Evolutionary conservation across 345 rosid genomes (phyloP), one percentile per base, ranked within the genome.

Genomic region (Brassica rapa): DNA sequence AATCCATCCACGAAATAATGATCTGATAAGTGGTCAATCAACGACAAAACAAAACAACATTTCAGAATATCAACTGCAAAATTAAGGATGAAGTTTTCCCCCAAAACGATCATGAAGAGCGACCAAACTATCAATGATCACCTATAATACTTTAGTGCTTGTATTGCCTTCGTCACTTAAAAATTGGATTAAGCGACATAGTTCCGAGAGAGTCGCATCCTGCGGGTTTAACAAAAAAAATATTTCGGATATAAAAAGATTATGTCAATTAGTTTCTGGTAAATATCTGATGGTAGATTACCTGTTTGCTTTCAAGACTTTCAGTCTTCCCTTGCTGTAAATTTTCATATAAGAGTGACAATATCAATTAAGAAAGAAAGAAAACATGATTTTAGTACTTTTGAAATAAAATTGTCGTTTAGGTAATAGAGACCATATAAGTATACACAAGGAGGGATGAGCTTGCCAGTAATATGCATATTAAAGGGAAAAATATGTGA

Each of bases 271-370:
- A 30, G 57, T 33, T 68, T 14, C 29, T 25, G 29, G 29, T 25
- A 25, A 25, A 25, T 25, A 37, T 43, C 21, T 7, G 66, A 65
- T 37, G 9, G n/a, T 49, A 77, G 39, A 73, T 46, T 74, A 90
- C 97, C 87, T 88, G 96, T 82, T 91, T 94, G 88, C 77, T 83
- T 81, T 94, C 96, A 4, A 92, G 81, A 78, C 87, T 79, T 51
- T 86, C 93, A 69, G 90, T 85, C 85, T 90, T 94, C 75, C 83
- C 92, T 83, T 94, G 94, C 98, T 90, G 92, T 80, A 65, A 72
- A 75, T 62, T 68, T 24, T 46, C 61, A 43, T 67, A 21, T 73
- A 65, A 77, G 39, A 75, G 75, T 51, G 35, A 39, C n/a, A 19
- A 25, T 14, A 12, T 35, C 27, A 57, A 5, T 24, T 46, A 14